These are phyloP conservation scores for maize (Zea mays) DNA, from an alignment of 176 grass and related monocot species.

Conservation along the genomic window DNA sequence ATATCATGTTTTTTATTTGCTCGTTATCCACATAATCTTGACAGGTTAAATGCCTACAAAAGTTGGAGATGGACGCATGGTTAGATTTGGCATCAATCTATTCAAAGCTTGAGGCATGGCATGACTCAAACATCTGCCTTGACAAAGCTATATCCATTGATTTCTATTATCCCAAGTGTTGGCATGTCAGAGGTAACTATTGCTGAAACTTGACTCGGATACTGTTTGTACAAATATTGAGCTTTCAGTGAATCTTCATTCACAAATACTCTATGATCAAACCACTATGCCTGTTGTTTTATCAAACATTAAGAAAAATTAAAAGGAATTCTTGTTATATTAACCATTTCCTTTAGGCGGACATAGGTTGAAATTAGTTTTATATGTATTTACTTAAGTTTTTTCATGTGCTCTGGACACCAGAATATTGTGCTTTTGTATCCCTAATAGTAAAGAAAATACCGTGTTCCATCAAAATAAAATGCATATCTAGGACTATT, in stretches of 20 bases:
- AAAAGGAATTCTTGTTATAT: background rate
- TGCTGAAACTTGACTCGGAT: slow-evolving; percentile 23
- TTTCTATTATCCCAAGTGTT: slow-evolving; percentile 68
- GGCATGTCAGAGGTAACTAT: slow-evolving; percentile 78
- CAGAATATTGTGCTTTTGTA: background rate
- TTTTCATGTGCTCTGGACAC: background rate
- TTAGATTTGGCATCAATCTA: slow-evolving; percentile 88
- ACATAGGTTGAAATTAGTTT: slow-evolving; percentile 2
- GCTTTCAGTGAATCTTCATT: slow-evolving; percentile 14
- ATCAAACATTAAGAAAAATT: background rate
- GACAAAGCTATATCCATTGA: slow-evolving; percentile 63
- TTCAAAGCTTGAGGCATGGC: slow-evolving; percentile 73
- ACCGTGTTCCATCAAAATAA: background rate
- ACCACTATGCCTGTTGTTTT: slow-evolving; percentile 3
- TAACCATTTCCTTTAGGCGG: background rate
- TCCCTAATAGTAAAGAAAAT: background rate
- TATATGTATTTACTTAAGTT: slow-evolving; percentile 10
- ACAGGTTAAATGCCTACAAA: slow-evolving; percentile 63
- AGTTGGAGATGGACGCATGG: slow-evolving; percentile 86
- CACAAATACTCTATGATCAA: slow-evolving; percentile 10
- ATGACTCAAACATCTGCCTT: slow-evolving; percentile 74
- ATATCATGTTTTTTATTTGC: slow-evolving; percentile 33
- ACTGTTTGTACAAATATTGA: background rate
- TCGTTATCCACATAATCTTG: slow-evolving; percentile 35
- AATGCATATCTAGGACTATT: slow-evolving; percentile 1